Evolutionary conservation across 139 green algal genomes (phyloP), one percentile per base, ranked within the genome.

Genomic region (Pleodorina starrii): DNA sequence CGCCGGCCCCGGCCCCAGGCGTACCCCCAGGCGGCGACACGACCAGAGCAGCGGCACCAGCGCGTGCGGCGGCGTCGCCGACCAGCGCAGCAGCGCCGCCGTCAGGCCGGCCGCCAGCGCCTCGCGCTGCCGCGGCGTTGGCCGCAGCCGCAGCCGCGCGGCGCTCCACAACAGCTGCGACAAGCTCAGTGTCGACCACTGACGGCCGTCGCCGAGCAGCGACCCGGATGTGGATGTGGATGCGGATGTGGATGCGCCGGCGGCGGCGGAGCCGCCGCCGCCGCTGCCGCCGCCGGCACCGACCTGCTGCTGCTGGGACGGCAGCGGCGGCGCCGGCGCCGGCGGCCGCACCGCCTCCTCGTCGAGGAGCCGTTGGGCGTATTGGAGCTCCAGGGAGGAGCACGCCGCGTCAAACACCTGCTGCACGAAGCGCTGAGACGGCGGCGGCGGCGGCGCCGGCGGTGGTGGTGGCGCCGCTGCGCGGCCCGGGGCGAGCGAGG

Each of bases 31-130:
- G 19, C 60, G 60, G 17, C 36, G 27, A 12, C 29, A 46, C 9
- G 60, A 29, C 81, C 81, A 87, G 9, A 74, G 7, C 29, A 78
- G 9, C 42, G 60, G 60, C 12, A 87, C 60, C 17, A 77, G 79
- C 7, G 60, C 50, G 1, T 54, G 27, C 5, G 74, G n/a, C 76
- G 43, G 69, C 69, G 36, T 19, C 69, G 69, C 36, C 32, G 36
- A 25, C 69, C 36, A 36, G 74, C 46, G 27, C 76, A 40, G 16
- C 48, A 54, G 76, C 25, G 78, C 23, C 16, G 38, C 54, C 0
- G 36, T 42, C 7, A 87, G 81, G 14, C 2, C 81, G 4, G n/a
- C 60, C 0, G 11, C 27, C 14, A 87, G 60, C 21, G 32, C 42
- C 1, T 12, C 21, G 0, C 81, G 81, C 5, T 68, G 60, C 2